Evolutionary conservation across 352 stramenopile species (phyloP), one percentile per base, ranked within the genome.

Genomic region (Phytophthora chlamydospora): DNA sequence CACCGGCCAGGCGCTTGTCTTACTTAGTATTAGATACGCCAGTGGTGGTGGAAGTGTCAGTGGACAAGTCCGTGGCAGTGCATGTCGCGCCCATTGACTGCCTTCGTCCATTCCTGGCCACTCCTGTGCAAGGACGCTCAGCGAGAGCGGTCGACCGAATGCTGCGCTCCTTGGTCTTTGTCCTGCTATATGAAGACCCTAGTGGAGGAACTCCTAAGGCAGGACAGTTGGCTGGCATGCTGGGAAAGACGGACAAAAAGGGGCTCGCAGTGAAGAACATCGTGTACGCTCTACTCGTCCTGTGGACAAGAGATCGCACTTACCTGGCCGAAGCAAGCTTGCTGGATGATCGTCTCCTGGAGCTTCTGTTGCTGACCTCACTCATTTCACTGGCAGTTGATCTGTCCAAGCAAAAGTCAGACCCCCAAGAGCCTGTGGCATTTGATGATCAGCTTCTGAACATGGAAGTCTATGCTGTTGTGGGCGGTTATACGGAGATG

Each of bases 291-390:
- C 42, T 92, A 24, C 46, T 90, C 8, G 34, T 83, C 41, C 54
- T 92, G 12, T 78, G 62, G 67, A 86, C 84, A 46, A 78, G 63
- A 56, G 79, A 89, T 34, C 39, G 55, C 8, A 51, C 44, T 3
- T 76, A 84, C 47, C 19, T 88, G 0, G 40, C 51, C 1, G 50
- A 62, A 10, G 44, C 34, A 29, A 68, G 36, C 31, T 61, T 85
- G 38, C 42, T 91, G 36, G 80, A 61, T 39, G 52, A 71, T 62
- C 61, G 53, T 17, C 31, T 75, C 12, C 45, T 89, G 21, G 80
- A 92, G 40, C 55, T 89, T 1, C 53, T 92, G 38, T 53, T 92
- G 40, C 60, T 92, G 7, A 74, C 80, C 10, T 85, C 80, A 3
- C 54, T 89, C 16, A 53, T 90, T 12, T 85, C 67, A 17, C 34